Evolutionary conservation across 495 filamentous ascomycete genomes (phyloP).

Genomic region (Massariosphaeria phaeospora): DNA sequence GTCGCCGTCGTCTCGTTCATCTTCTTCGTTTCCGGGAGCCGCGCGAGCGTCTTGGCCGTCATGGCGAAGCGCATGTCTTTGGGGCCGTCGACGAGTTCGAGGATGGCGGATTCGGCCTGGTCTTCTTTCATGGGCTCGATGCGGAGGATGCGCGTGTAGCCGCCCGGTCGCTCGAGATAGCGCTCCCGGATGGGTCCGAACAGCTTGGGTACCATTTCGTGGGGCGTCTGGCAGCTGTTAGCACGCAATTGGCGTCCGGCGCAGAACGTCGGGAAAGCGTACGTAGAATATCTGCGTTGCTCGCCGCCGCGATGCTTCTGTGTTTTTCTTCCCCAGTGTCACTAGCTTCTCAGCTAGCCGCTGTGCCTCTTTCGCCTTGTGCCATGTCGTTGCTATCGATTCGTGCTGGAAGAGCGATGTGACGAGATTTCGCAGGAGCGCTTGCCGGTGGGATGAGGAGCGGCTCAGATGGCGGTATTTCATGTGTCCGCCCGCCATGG

Average conservation of each 20-base stretch:
- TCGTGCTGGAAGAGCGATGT: constrained; percentile 93
- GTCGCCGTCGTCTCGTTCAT: constrained; percentile 64
- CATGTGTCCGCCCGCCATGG: constrained; percentile 77
- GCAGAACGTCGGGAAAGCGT: constrained; percentile 19
- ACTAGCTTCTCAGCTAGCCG: constrained; percentile 88
- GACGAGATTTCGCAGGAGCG: constrained; percentile 91
- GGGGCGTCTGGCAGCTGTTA: constrained; percentile 14
- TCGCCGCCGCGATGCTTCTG: constrained; percentile 61
- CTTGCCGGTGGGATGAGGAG: constrained; percentile 77
- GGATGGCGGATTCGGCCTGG: constrained; percentile 80
- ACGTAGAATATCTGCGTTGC: constrained; percentile 79
- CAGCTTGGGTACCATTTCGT: constrained; percentile 68
- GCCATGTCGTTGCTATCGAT: constrained; percentile 87
- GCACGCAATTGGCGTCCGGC: neutral
- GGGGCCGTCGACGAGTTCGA: constrained; percentile 95
- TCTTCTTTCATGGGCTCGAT: constrained; percentile 71
- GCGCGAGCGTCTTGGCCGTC: constrained; percentile 74
- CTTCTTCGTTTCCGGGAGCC: constrained; percentile 45
- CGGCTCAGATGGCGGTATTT: constrained; percentile 86
- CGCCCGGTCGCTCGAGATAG: constrained; percentile 75
- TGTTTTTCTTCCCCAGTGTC: constrained; percentile 86
- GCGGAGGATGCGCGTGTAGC: constrained; percentile 89
- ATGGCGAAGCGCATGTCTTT: constrained; percentile 92
- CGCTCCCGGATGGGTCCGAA: constrained; percentile 77
- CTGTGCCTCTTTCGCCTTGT: constrained; percentile 96